Conservation (phyloP, 306 rosid genomes). For the Castanospermum australe region DNA sequence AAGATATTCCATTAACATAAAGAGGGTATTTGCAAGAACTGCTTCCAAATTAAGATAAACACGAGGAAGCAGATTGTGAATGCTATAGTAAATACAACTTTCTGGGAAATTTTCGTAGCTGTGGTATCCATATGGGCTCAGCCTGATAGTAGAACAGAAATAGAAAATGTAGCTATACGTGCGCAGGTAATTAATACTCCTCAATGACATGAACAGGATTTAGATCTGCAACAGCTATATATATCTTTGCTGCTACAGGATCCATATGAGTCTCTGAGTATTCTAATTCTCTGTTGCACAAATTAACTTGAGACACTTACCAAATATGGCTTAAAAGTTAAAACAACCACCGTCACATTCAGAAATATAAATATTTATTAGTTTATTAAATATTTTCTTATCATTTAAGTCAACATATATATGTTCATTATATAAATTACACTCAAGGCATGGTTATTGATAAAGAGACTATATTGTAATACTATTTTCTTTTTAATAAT, state of each 20-base stretch:
- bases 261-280: background rate
- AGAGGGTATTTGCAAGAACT: slow-evolving; percentile 22
- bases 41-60: slow-evolving; percentile 24
- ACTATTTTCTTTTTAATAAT: too few species aligned
- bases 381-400: too few species aligned
- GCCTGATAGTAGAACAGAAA: background rate
- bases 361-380: too few species aligned
- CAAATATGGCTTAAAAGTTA: slow-evolving; percentile 5
- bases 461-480: too few species aligned
- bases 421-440: too few species aligned
- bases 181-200: background rate
- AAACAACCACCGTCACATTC: slow-evolving; percentile 11
- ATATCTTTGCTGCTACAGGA: background rate
- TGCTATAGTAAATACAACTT: slow-evolving; percentile 28
- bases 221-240: background rate
- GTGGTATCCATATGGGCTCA: background rate
- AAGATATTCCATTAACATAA: slow-evolving; percentile 26
- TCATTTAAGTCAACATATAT: too few species aligned
- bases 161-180: background rate
- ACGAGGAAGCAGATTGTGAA: slow-evolving; percentile 25
- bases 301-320: slow-evolving; percentile 26
- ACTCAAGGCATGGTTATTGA: too few species aligned
- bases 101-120: background rate
- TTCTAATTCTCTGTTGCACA: slow-evolving; percentile 24
- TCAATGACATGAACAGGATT: background rate